Evolutionary conservation across 805 yeast species (phyloP).

Genomic region (Kuraishia ogatae): DNA sequence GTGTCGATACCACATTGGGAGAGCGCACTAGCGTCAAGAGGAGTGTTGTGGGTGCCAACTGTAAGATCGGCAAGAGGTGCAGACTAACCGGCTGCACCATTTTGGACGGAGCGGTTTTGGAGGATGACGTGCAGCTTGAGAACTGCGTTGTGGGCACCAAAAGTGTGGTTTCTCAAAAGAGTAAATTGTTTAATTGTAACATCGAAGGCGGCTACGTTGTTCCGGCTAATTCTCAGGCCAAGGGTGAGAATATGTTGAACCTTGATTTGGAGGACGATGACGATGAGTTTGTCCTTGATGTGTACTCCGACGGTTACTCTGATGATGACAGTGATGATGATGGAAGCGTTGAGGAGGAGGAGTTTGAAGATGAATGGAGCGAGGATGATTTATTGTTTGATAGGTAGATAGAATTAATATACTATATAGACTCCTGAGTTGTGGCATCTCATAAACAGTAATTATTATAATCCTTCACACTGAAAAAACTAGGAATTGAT

Average conservation of each 20-base stretch:
- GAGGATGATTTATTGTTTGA: constrained; percentile 28
- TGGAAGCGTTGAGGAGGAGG: constrained; percentile 19
- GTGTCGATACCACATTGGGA: constrained; percentile 55
- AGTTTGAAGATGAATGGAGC: constrained; percentile 32
- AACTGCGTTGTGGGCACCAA: constrained; percentile 78
- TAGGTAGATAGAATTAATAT: not conserved
- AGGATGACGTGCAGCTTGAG: constrained; percentile 72
- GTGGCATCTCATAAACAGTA: too few species aligned
- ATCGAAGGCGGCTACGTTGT: constrained; percentile 77
- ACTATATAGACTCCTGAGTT: too few species aligned
- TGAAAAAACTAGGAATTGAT: not conserved
- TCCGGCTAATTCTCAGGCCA: constrained; percentile 37
- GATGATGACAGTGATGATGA: constrained; percentile 12
- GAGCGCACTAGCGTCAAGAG: constrained; percentile 84
- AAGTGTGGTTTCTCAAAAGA: constrained; percentile 56
- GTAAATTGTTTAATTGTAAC: constrained; percentile 69
- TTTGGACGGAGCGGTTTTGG: constrained; percentile 61
- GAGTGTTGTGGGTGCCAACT: constrained; percentile 67
- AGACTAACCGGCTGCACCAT: constrained; percentile 82
- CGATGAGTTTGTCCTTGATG: constrained; percentile 5
- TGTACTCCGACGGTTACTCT: constrained; percentile 3
- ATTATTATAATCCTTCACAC: too few species aligned
- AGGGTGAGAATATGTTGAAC: constrained; percentile 29
- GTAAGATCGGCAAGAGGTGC: constrained; percentile 78
- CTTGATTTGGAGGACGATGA: constrained; percentile 23